Conservation (phyloP, 2,329 filamentous ascomycete species). For the Fonsecaea erecta region DNA sequence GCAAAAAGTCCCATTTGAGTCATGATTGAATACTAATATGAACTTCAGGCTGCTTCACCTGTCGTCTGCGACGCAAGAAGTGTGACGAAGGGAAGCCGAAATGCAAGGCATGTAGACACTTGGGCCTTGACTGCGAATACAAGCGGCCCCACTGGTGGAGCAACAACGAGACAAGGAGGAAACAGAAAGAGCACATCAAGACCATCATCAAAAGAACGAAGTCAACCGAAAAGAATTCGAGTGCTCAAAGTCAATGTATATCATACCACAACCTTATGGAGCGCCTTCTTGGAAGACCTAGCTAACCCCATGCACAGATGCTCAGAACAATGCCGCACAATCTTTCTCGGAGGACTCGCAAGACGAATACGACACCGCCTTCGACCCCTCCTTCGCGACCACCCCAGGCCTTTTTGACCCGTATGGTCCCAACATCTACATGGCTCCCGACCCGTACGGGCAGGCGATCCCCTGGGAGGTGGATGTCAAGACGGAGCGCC, state of each 20-base stretch:
- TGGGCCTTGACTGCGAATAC: conserved; percentile 91
- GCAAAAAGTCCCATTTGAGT: background rate
- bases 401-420: conserved; percentile 48
- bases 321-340: conserved; percentile 45
- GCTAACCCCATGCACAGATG: conserved; percentile 27
- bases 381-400: conserved; percentile 68
- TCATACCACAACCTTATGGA: background rate
- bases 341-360: conserved; percentile 82
- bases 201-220: conserved; percentile 97
- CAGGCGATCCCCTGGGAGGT: conserved; percentile 77
- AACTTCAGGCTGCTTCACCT: conserved; percentile 66
- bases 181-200: conserved; percentile 95
- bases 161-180: conserved; percentile 81
- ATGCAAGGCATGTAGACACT: conserved; percentile 68
- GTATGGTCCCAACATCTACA: conserved; percentile 53
- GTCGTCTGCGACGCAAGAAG: conserved; percentile 70
- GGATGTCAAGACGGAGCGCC: conserved; percentile 92
- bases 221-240: conserved; percentile 79
- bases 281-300: background rate
- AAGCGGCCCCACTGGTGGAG: conserved; percentile 97
- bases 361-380: conserved; percentile 66
- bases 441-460: conserved; percentile 62
- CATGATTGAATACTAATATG: conserved; percentile 15
- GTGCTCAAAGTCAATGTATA: conserved; percentile 46
- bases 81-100: conserved; percentile 69